Evolutionary conservation across 306 rosid genomes (phyloP), one percentile per base, ranked within the genome.

Genomic region (Ziziphus jujuba): DNA sequence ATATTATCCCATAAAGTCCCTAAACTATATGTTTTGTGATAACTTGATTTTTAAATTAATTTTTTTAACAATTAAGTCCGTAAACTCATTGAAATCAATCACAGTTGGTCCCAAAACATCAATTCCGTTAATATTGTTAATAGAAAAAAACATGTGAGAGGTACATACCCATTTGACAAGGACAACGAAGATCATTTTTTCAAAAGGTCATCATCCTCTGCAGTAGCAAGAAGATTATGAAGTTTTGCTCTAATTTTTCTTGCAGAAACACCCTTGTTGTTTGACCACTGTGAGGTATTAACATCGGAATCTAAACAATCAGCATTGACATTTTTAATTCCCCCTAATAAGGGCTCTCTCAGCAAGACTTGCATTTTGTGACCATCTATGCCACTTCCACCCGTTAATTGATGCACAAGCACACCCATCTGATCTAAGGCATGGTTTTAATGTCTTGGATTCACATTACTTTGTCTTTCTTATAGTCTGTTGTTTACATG

Each of bases 311-410:
- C 65, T 43, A 49, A 47, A 69, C 52, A 64, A 77, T 80, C 86
- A 47, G 75, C 65, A 60, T 75, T 76, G 51, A 73, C 68, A 73
- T 38, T 61, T 4, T 72, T 75, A 61, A 74, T 73, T 34, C 99
- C 97, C n/a, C 77, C 97, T 86, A 61, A 77, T 79, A 62, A 84
- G 81, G 73, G 95, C 90, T 82, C 93, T 87, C 77, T 76, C 80
- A 66, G 90, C 80, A 71, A 95, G 90, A 75, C 78, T 93, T 24
- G 99, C 96, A 36, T 73, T 82, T 60, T 67, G 74, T 43, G 97
- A 90, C 99, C 99, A 93, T 55, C 75, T 82, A 82, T 77, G 99
- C 99, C 97, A 93, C 76, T 85, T 87, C 97, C 90, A 88, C 20
- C 99, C 99, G 81, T 82, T 80, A 80, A 93, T 81, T 66, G 99